Evolutionary conservation across 1,284 basidiomycete genomes (phyloP).

Genomic region (Macrocystidia cucumis): DNA sequence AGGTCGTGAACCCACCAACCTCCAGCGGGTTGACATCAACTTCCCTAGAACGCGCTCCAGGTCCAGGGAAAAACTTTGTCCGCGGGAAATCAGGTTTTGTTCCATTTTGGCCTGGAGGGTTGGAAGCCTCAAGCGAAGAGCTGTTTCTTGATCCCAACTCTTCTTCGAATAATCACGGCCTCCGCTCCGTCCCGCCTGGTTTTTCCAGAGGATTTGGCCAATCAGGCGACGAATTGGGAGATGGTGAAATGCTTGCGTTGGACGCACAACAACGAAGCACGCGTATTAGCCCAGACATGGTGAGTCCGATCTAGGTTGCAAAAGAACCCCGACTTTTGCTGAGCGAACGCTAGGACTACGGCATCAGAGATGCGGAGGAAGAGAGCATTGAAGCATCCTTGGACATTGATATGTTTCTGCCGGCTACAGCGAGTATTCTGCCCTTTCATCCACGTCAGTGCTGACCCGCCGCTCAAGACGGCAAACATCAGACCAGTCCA

Average conservation of each 20-base stretch:
- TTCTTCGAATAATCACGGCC: slow-evolving; percentile 31
- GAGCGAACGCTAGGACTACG: too few species aligned
- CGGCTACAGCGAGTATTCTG: slow-evolving; percentile 57
- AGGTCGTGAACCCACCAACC: slow-evolving; percentile 46
- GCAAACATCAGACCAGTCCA: slow-evolving; percentile 49
- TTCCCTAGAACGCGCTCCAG: slow-evolving; percentile 79
- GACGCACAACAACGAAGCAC: too few species aligned
- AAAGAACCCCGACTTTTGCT: too few species aligned
- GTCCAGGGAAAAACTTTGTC: slow-evolving; percentile 75
- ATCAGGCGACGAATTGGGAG: slow-evolving; percentile 44
- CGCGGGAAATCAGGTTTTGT: slow-evolving; percentile 89
- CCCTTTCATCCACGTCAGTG: slow-evolving; percentile 8
- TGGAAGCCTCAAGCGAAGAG: slow-evolving; percentile 52
- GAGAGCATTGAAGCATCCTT: slow-evolving; percentile 17
- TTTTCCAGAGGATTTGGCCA: slow-evolving; percentile 62
- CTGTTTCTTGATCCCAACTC: too few species aligned
- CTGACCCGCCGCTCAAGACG: slow-evolving; percentile 26
- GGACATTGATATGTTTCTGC: slow-evolving; percentile 80
- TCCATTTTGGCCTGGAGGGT: slow-evolving; percentile 88
- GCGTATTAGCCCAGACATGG: too few species aligned
- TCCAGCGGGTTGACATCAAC: slow-evolving; percentile 69
- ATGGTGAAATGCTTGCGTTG: slow-evolving; percentile 36
- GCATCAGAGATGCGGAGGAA: slow-evolving; percentile 15
- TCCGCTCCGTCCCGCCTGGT: slow-evolving; percentile 57
- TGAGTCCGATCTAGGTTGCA: too few species aligned